Evolutionary conservation across 1,284 basidiomycete genomes (phyloP), one percentile per base, ranked within the genome.

Genomic region (Athelia psychrophila): DNA sequence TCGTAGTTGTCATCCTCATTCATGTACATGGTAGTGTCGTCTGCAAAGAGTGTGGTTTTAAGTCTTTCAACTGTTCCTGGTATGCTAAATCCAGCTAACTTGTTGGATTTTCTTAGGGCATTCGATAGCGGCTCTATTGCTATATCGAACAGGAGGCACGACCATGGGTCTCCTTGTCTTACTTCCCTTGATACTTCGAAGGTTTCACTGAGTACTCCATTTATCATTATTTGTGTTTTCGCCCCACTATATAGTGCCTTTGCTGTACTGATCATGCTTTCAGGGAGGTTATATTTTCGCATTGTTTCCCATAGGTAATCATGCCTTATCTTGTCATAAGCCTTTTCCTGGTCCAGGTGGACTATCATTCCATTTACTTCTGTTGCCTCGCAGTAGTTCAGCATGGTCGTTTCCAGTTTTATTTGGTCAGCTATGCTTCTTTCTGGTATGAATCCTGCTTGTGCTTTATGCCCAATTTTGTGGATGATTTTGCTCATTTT

Each of bases 321-420:
- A 27, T 68, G 68, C 1, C 36, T 48, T 0, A 71, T 62, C 24
- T 55, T 59, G 47, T 71, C 65, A 42, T 70, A 69, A 0, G 64
- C 68, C 51, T 70, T 70, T 47, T 69, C 66, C 45, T 70, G 65
- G 53, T 69, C 66, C 0, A 70, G 60, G 0, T 62, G 57, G 0
- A 69, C 47, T 6, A 68, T 64, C 0, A 51, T 38, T 0, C 66
- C 64, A 18, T 68, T 55, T 9, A 53, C 27, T 20, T 66, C 61
- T 0, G 30, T 51, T 0, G 55, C 55, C 25, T 67, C 65, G 0
- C 63, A 58, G 24, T 57, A 64, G 16, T 64, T 50, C 0, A 60
- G 54, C 50, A 65, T 61, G 2, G 57, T 18, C 18, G 54, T 35
- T 0, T 58, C 49, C 0, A 67, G 58, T 33, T 58, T 49, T 0